These are phyloP conservation scores for Skeletonema tropicum DNA, from an alignment of 108 stramenopile genomes.

Conservation along the genomic window DNA sequence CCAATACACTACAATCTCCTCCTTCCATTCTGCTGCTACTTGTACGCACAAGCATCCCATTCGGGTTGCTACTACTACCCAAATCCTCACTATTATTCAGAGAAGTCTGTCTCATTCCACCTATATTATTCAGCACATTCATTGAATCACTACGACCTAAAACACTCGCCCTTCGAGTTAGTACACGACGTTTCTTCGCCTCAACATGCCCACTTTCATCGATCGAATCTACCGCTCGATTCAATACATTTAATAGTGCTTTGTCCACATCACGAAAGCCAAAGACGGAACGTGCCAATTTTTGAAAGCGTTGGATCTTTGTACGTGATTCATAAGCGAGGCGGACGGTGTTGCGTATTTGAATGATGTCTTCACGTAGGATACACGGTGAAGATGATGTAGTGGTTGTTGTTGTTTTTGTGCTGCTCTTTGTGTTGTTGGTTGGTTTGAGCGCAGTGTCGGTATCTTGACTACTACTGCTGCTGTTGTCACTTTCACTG, in stretches of 20 bases:
- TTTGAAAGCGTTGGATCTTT: neutral
- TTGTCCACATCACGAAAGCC: conserved; percentile 32
- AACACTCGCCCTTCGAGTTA: neutral
- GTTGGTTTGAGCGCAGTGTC: neutral
- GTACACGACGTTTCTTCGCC: neutral
- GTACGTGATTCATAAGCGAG: conserved; percentile 10
- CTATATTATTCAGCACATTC: conserved; percentile 32
- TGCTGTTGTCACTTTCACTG: neutral
- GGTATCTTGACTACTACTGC: neutral
- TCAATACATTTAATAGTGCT: conserved; percentile 10
- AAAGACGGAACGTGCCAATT: conserved; percentile 11
- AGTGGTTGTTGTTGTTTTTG: conserved; percentile 9
- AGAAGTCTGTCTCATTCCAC: conserved; percentile 9
- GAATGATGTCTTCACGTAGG: conserved; percentile 24
- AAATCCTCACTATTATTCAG: neutral
- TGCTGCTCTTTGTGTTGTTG: neutral
- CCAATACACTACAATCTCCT: neutral
- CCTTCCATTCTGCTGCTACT: neutral
- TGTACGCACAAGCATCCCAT: neutral
- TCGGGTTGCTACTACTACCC: neutral
- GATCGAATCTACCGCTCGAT: neutral
- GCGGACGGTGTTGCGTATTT: conserved; percentile 16
- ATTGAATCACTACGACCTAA: neutral
- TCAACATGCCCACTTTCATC: neutral
- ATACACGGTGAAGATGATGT: conserved; percentile 11